Conservation (phyloP, 257 asterid genomes). For the Plantago ovata region DNA sequence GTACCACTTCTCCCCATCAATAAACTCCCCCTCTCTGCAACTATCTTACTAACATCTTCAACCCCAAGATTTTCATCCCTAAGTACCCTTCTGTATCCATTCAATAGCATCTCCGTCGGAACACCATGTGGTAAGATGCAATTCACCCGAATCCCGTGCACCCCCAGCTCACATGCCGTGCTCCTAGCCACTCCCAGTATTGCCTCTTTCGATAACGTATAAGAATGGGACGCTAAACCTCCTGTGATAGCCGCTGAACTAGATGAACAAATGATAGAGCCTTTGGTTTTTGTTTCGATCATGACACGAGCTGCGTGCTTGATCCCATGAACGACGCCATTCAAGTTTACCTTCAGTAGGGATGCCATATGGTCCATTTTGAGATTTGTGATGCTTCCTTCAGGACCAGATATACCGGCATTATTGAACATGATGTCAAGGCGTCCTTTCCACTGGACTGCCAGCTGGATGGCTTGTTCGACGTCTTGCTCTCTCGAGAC, state of each 20-base stretch:
- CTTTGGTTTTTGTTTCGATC: constrained; percentile 40
- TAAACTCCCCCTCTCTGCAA: constrained; percentile 66
- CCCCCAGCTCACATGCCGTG: constrained; percentile 76
- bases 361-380: constrained; percentile 38
- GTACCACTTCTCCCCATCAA: constrained; percentile 62
- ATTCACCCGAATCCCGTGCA: constrained; percentile 69
- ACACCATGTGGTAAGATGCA: constrained; percentile 82
- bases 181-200: constrained; percentile 62
- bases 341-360: constrained; percentile 51
- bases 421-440: constrained; percentile 80
- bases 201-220: constrained; percentile 70
- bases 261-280: constrained; percentile 68
- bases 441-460: constrained; percentile 60
- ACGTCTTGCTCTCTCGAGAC: constrained; percentile 61
- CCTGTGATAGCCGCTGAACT: constrained; percentile 85
- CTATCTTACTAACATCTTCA: constrained; percentile 57
- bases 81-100: constrained; percentile 41
- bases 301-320: constrained; percentile 76
- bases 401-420: constrained; percentile 72
- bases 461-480: constrained; percentile 41
- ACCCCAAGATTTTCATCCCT: constrained; percentile 37
- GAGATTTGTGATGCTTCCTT: constrained; percentile 65
- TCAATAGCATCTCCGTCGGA: constrained; percentile 71
- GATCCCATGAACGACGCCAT: constrained; percentile 72
- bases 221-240: constrained; percentile 75